These are phyloP conservation scores for Ophiostoma ulmi DNA, from an alignment of 2,329 filamentous ascomycete species.

Conservation along the genomic window DNA sequence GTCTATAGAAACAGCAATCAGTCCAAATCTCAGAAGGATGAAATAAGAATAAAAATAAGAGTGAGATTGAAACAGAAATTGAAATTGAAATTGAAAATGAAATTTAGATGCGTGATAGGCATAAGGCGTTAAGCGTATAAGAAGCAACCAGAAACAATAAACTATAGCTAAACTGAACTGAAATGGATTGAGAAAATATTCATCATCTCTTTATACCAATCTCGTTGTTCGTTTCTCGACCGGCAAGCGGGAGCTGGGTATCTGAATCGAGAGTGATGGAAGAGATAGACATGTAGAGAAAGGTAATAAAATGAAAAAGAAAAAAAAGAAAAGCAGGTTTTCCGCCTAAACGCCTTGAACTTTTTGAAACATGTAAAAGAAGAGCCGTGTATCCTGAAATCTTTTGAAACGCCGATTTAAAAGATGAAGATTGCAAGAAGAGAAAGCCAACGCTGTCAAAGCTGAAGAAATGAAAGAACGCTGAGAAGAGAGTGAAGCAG, in stretches of 20 bases:
- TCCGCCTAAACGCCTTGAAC: slow-evolving; percentile 6
- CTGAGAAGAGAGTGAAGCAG: slow-evolving; percentile 14
- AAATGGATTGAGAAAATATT: background rate
- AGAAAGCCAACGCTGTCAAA: background rate
- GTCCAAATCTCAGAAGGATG: background rate
- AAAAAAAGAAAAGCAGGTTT: background rate
- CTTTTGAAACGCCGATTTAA: slow-evolving; percentile 6
- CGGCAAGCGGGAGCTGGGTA: slow-evolving; percentile 13
- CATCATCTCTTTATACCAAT: background rate
- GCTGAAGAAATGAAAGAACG: background rate
- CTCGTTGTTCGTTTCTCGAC: slow-evolving; percentile 11
- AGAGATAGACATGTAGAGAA: background rate
- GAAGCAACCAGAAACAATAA: background rate
- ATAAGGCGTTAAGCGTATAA: slow-evolving; percentile 1
- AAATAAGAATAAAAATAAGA: background rate
- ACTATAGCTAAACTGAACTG: background rate
- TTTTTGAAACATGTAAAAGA: background rate
- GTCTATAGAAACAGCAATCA: background rate
- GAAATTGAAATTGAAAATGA: background rate
- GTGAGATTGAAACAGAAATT: background rate
- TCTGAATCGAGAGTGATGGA: background rate
- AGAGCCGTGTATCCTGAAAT: background rate
- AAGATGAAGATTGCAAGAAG: background rate
- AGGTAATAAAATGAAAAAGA: background rate
- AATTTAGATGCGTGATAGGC: background rate